phyloP scores from a whole-genome alignment of 441 rosid species.

The Flueggea neowawraea region DNA sequence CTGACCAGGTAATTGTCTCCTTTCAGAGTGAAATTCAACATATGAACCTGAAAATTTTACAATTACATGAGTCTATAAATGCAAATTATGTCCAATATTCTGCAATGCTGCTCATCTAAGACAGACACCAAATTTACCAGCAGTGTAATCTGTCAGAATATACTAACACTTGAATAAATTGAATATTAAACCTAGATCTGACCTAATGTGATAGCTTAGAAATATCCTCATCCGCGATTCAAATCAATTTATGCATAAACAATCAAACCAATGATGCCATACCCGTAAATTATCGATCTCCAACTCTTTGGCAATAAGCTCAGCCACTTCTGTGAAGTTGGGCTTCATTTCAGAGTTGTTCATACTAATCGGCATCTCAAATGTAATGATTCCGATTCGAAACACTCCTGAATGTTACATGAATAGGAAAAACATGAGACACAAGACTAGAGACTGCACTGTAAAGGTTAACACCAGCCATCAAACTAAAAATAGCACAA shows the following conservation, averaged over 20 bases:
- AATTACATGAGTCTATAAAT: constrained; percentile 3
- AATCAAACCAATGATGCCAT: constrained; percentile 10
- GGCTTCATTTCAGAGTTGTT: constrained; percentile 49
- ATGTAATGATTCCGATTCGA: constrained; percentile 55
- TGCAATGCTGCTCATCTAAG: no score
- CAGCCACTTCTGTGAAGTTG: constrained; percentile 48
- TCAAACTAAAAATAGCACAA: no score
- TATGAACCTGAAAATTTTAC: constrained; percentile 47
- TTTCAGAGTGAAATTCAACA: constrained; percentile 51
- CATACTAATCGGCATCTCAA: constrained; percentile 55
- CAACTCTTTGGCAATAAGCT: constrained; percentile 57
- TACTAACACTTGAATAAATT: no score
- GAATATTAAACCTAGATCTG: no score
- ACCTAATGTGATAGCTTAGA: no score
- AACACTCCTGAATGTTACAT: constrained; percentile 42
- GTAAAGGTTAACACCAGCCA: background rate
- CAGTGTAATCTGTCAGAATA: no score
- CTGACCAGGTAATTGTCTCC: constrained; percentile 51
- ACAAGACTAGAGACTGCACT: background rate
- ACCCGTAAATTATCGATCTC: constrained; percentile 61
- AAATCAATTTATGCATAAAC: background rate
- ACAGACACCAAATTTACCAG: no score
- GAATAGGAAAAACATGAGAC: background rate
- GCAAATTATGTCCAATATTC: constrained; percentile 7
- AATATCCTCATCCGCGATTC: no score